A percentile compares a stretch with the other conserved stretches of the same genome.
phyloP scores from a whole-genome alignment of 371 early-diverging fungal genomes.

The Mortierella sp. region DNA sequence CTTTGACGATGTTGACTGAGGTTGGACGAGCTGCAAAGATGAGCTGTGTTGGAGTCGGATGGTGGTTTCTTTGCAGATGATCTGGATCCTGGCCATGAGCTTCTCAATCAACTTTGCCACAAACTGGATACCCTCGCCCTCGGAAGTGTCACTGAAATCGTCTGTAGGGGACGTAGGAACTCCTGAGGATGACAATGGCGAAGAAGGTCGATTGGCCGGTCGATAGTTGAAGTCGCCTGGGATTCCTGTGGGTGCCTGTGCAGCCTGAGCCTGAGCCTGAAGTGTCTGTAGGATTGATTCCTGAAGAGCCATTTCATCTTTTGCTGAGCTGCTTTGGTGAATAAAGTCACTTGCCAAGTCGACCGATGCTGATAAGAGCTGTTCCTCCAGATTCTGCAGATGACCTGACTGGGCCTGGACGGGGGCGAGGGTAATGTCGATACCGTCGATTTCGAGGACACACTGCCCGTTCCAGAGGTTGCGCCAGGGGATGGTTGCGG shows the following conservation, averaged over 20 bases:
- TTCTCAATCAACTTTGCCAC: constrained; percentile 78
- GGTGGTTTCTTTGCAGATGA: constrained; percentile 66
- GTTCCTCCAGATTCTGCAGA: constrained; percentile 68
- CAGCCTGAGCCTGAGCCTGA: constrained; percentile 53
- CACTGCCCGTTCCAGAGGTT: constrained; percentile 86
- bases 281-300: constrained; percentile 71
- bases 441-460: constrained; percentile 79
- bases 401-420: constrained; percentile 59
- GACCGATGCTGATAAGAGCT: constrained; percentile 84
- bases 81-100: constrained; percentile 73
- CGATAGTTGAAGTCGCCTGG: constrained; percentile 51
- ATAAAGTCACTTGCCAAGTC: constrained; percentile 92
- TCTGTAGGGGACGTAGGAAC: not conserved
- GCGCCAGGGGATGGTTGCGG: constrained; percentile 86
- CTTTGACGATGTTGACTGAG: not conserved
- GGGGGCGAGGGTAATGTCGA: constrained; percentile 72
- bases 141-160: constrained; percentile 43
- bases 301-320: constrained; percentile 67
- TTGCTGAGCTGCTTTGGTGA: constrained; percentile 70
- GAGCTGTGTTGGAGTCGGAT: constrained; percentile 71
- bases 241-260: constrained; percentile 42
- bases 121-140: constrained; percentile 74
- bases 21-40: constrained; percentile 40
- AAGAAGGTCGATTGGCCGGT: constrained; percentile 15
- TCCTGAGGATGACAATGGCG: constrained; percentile 10